Percentiles rank a stretch among this genome's conserved stretches.
Conservation (phyloP, 1,284 basidiomycete species). For the Trichosporon sp. region DNA sequence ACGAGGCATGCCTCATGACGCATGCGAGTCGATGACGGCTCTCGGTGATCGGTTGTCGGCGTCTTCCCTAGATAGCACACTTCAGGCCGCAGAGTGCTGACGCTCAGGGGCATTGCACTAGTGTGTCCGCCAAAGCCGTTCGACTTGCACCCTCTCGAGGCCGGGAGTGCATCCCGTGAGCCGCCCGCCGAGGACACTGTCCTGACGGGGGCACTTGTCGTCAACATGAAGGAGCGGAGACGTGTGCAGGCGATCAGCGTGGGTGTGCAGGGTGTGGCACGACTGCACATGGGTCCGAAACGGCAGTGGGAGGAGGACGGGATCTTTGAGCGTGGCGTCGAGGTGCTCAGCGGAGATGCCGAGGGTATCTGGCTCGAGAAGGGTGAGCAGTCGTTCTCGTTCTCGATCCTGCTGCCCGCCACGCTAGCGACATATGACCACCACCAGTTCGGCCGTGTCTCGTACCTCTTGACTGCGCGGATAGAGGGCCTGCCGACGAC, state of each 20-base stretch:
- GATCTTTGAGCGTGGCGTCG: constrained; percentile 41
- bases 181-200: constrained; percentile 44
- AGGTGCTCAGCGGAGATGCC: constrained; percentile 29
- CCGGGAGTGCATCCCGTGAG: constrained; percentile 20
- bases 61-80: not conserved
- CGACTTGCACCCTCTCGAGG: constrained; percentile 35
- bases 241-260: constrained; percentile 39
- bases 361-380: constrained; percentile 45
- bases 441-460: constrained; percentile 29
- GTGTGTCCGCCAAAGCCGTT: constrained; percentile 32
- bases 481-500: constrained; percentile 18
- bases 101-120: constrained; percentile 34
- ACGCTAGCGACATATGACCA: constrained; percentile 34
- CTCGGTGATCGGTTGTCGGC: not conserved
- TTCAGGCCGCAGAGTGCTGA: not conserved
- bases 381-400: constrained; percentile 36
- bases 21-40: not conserved
- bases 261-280: constrained; percentile 37
- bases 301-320: constrained; percentile 45
- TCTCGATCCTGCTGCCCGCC: constrained; percentile 34
- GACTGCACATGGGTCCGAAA: constrained; percentile 29
- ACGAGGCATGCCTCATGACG: not conserved
- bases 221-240: constrained; percentile 43
- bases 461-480: constrained; percentile 34
- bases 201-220: constrained; percentile 38